Evolutionary conservation across 2,329 filamentous ascomycete species (phyloP).

Genomic region (Pseudocercospora eumusae): DNA sequence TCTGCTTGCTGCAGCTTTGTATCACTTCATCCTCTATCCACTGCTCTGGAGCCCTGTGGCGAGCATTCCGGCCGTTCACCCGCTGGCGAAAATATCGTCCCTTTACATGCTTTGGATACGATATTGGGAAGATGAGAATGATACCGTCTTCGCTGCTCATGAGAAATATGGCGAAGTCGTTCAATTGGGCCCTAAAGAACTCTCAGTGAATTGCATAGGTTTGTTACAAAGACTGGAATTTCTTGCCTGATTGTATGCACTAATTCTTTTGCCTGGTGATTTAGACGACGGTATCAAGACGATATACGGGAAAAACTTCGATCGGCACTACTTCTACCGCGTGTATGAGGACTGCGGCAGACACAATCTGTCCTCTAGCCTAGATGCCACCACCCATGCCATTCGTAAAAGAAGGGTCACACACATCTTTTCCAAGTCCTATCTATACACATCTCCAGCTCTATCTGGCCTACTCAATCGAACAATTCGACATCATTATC

Average conservation of each 20-base stretch:
- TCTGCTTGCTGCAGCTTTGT: not conserved
- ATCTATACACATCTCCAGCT: not conserved
- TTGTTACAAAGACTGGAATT: too few species aligned
- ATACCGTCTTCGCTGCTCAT: not conserved
- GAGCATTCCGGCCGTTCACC: not conserved
- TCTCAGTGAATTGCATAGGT: slow-evolving; percentile 5
- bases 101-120: slow-evolving; percentile 1
- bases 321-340: slow-evolving; percentile 1
- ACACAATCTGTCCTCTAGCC: slow-evolving; percentile 6
- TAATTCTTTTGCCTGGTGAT: too few species aligned
- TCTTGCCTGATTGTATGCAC: too few species aligned
- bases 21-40: not conserved
- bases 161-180: not conserved
- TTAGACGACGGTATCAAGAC: slow-evolving; percentile 9
- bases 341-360: slow-evolving; percentile 11
- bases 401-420: slow-evolving; percentile 4
- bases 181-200: not conserved
- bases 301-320: slow-evolving; percentile 5
- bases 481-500: not conserved
- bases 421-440: slow-evolving; percentile 11
- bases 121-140: not conserved
- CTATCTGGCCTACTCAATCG: not conserved
- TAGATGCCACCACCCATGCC: slow-evolving; percentile 1
- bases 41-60: not conserved
- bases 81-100: not conserved